These are phyloP conservation scores for Hygrocybe punicea DNA, from an alignment of 768 basidiomycete species.

Conservation along the genomic window DNA sequence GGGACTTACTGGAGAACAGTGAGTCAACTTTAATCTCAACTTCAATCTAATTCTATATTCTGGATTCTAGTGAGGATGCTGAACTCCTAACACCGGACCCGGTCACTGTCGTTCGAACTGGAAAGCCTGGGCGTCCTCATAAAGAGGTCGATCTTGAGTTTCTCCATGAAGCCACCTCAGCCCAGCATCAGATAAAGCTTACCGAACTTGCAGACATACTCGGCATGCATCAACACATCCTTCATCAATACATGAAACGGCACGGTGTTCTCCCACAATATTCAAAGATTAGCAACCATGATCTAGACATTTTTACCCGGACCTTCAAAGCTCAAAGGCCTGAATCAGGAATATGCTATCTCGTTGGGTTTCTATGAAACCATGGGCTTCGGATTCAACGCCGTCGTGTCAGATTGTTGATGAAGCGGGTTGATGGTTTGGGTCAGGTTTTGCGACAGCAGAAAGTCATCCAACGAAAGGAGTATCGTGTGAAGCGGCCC, in stretches of 20 bases:
- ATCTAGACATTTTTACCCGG: slow-evolving; percentile 5
- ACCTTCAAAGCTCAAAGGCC: slow-evolving; percentile 10
- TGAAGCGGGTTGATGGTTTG: slow-evolving; percentile 27
- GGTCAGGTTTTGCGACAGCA: slow-evolving; percentile 19
- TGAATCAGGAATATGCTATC: slow-evolving; percentile 27
- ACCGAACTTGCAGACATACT: slow-evolving; percentile 2
- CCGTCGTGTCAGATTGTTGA: slow-evolving; percentile 14
- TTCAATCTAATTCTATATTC: neutral
- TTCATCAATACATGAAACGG: neutral
- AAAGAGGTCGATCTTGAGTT: slow-evolving; percentile 3
- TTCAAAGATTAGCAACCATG: neutral
- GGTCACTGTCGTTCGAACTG: neutral
- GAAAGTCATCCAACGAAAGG: slow-evolving; percentile 13
- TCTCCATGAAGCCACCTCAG: neutral
- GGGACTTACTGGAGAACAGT: neutral
- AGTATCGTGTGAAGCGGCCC: slow-evolving; percentile 23
- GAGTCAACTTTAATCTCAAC: neutral
- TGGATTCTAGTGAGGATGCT: neutral
- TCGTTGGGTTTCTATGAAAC: slow-evolving; percentile 24
- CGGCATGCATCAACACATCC: slow-evolving; percentile 3
- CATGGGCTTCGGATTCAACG: slow-evolving; percentile 27
- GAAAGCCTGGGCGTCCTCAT: neutral
- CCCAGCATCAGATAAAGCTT: neutral
- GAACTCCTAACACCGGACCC: neutral
- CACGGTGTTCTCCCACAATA: slow-evolving; percentile 2